phyloP scores from a whole-genome alignment of 768 basidiomycete species.

The Omphalotus guepiniiformis region DNA sequence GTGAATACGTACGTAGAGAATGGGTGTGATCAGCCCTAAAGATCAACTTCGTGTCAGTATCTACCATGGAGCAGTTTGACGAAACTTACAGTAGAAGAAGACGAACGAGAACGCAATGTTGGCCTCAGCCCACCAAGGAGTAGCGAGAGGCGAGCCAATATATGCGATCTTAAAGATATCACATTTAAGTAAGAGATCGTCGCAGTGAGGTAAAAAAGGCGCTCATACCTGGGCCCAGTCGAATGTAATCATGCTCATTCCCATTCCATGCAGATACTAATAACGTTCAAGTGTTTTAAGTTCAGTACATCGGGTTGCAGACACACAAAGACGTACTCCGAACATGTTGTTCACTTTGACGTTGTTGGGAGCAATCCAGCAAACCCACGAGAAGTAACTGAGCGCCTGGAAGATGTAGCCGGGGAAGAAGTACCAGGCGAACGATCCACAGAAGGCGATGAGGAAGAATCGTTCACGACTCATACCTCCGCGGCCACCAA shows the following conservation, averaged over 20 bases:
- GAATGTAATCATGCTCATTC: slow-evolving; percentile 75
- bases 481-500: slow-evolving; percentile 59
- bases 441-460: slow-evolving; percentile 53
- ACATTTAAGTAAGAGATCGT: slow-evolving; percentile 1
- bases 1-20: slow-evolving; percentile 27
- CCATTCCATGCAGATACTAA: slow-evolving; percentile 32
- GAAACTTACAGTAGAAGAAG: slow-evolving; percentile 58
- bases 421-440: slow-evolving; percentile 65
- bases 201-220: slow-evolving; percentile 20
- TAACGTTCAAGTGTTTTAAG: not conserved
- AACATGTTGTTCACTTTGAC: slow-evolving; percentile 71
- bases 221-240: slow-evolving; percentile 68
- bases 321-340: slow-evolving; percentile 41
- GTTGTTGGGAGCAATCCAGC: slow-evolving; percentile 71
- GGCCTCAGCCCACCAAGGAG: slow-evolving; percentile 82
- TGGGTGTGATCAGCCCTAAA: slow-evolving; percentile 32
- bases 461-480: slow-evolving; percentile 77
- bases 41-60: not conserved
- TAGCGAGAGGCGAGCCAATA: slow-evolving; percentile 66
- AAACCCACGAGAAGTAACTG: slow-evolving; percentile 55
- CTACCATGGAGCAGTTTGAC: slow-evolving; percentile 8
- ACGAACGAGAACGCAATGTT: slow-evolving; percentile 62
- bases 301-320: slow-evolving; percentile 23
- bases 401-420: slow-evolving; percentile 70
- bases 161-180: slow-evolving; percentile 45